A percentile compares a stretch with the other conserved stretches of the same genome.
Conservation (phyloP, 2,329 filamentous ascomycete species). For the Podosphaera leucotricha region DNA sequence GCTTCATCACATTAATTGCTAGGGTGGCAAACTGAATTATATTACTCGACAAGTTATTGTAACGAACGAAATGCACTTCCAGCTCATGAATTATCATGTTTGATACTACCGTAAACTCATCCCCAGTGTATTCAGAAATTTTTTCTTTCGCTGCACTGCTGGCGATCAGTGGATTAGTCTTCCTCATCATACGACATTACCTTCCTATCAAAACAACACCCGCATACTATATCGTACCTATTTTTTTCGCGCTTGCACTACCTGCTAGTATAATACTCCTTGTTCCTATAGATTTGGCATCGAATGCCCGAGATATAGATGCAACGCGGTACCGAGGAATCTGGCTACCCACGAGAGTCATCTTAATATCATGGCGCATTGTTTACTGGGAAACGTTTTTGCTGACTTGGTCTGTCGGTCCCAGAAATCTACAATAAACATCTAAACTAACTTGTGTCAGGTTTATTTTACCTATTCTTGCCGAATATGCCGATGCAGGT, state of each 20-base stretch:
- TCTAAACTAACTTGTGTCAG: conserved; percentile 19
- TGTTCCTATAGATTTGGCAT: conserved; percentile 87
- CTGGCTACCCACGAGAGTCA: conserved; percentile 57
- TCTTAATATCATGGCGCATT: conserved; percentile 81
- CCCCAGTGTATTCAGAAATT: conserved; percentile 53
- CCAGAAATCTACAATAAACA: neutral
- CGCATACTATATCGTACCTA: conserved; percentile 68
- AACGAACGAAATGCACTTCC: neutral
- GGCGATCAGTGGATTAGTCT: conserved; percentile 48
- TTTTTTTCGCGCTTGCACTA: conserved; percentile 88
- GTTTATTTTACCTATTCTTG: conserved; percentile 78
- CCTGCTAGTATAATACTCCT: conserved; percentile 79
- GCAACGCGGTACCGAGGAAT: conserved; percentile 46
- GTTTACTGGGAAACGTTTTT: conserved; percentile 94
- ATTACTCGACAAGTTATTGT: neutral
- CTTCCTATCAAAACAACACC: conserved; percentile 78
- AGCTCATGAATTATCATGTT: conserved; percentile 6
- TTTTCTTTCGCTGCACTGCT: conserved; percentile 54
- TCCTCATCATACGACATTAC: conserved; percentile 73
- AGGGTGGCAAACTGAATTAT: neutral
- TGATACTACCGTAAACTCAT: conserved; percentile 22
- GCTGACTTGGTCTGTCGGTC: conserved; percentile 52
- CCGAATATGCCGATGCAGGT: conserved; percentile 84
- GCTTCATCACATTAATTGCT: neutral
- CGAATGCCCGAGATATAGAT: conserved; percentile 51